A percentile compares a stretch with the other conserved stretches of the same genome.
Evolutionary conservation across 1,139 yeast species (phyloP).

Genomic region (Blastobotrys petasosporus): DNA sequence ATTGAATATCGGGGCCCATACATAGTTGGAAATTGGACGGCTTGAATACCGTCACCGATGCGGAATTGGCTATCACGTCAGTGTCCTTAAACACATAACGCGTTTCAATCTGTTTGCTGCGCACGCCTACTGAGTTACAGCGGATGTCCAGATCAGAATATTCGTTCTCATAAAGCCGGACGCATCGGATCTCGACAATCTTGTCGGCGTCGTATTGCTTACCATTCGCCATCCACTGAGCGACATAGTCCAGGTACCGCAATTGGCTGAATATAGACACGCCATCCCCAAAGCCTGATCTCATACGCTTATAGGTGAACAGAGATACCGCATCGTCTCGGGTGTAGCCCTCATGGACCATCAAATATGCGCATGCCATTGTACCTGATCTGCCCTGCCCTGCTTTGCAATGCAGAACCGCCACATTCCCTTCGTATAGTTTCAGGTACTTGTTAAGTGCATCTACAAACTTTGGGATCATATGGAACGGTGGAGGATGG

Average conservation of each 20-base stretch:
- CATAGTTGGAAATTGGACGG: constrained; percentile 10
- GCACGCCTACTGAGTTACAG: constrained; percentile 21
- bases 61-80: constrained; percentile 13
- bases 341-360: constrained; percentile 39
- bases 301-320: constrained; percentile 59
- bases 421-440: constrained; percentile 41
- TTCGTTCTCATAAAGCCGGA: constrained; percentile 27
- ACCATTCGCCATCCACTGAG: constrained; percentile 30
- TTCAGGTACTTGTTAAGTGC: constrained; percentile 44
- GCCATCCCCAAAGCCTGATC: constrained; percentile 53
- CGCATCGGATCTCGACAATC: constrained; percentile 24
- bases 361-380: constrained; percentile 62
- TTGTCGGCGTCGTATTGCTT: constrained; percentile 20
- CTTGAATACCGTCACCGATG: constrained; percentile 5
- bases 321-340: constrained; percentile 44
- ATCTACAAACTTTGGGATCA: constrained; percentile 42
- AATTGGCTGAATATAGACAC: constrained; percentile 67
- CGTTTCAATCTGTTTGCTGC: constrained; percentile 18
- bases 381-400: constrained; percentile 93
- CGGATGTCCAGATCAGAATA: constrained; percentile 26
- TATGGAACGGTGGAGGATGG: constrained; percentile 59
- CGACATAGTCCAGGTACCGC: constrained; percentile 60
- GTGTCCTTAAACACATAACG: constrained; percentile 21
- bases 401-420: constrained; percentile 79
- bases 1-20: constrained; percentile 21